phyloP scores from a whole-genome alignment of 2,329 filamentous ascomycete genomes.

The Fusarium graminum region DNA sequence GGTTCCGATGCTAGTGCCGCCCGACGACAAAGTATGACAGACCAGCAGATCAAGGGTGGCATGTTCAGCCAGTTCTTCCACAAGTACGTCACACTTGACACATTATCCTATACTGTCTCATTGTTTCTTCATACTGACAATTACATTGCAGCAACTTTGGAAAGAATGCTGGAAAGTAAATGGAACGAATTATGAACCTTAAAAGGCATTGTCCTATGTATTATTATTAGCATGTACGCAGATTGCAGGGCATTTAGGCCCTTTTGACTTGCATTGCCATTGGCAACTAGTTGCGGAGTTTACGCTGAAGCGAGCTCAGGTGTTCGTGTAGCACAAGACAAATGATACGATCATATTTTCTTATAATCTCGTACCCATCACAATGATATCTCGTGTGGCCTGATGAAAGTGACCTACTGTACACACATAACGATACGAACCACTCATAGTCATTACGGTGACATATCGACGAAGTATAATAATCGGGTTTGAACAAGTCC shows the following conservation, averaged over 20 bases:
- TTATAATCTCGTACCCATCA: neutral
- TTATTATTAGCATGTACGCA: constrained; percentile 14
- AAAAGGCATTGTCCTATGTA: constrained; percentile 16
- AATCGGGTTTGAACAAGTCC: too few species aligned
- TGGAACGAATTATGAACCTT: constrained; percentile 6
- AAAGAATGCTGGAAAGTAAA: constrained; percentile 51
- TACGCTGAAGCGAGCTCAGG: constrained; percentile 26
- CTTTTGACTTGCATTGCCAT: neutral
- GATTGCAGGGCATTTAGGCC: constrained; percentile 1
- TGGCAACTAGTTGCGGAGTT: constrained; percentile 12
- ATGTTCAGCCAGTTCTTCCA: constrained; percentile 69
- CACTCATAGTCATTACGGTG: too few species aligned
- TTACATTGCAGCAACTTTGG: constrained; percentile 50
- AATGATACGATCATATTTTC: constrained; percentile 12
- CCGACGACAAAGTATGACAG: constrained; percentile 67
- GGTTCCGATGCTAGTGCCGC: constrained; percentile 58
- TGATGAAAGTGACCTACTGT: neutral
- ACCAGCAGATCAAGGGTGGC: constrained; percentile 64
- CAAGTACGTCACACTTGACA: constrained; percentile 58
- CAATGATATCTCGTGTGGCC: neutral
- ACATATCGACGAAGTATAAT: too few species aligned
- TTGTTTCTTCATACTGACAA: constrained; percentile 12
- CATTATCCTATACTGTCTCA: neutral
- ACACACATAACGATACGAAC: too few species aligned
- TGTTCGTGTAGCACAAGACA: constrained; percentile 30